These are phyloP conservation scores for Chenopodium album DNA, from an alignment of 148 eudicot species.

Conservation along the genomic window DNA sequence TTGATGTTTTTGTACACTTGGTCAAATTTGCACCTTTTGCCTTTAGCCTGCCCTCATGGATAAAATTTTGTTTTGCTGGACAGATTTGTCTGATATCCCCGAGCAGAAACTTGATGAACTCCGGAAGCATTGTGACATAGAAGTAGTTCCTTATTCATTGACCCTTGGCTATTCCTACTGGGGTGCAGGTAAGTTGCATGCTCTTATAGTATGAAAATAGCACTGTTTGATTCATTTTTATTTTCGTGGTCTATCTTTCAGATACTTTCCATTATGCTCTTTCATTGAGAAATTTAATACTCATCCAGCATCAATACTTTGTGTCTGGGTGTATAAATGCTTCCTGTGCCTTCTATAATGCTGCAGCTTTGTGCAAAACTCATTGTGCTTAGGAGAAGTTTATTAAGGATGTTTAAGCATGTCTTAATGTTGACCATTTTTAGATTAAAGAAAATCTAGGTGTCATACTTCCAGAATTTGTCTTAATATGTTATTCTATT, in stretches of 20 bases:
- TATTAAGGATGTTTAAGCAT: not conserved
- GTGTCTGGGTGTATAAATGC: not conserved
- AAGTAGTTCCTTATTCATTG: constrained; percentile 78
- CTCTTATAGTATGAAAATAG: not conserved
- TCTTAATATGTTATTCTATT: not conserved
- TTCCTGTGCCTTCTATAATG: not conserved
- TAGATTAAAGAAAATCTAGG: not conserved
- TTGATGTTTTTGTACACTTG: not conserved
- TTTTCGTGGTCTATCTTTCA: not conserved
- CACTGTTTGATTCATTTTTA: not conserved
- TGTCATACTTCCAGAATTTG: not conserved
- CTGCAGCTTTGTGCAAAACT: not conserved
- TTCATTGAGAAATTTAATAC: not conserved
- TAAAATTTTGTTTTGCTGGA: constrained; percentile 6
- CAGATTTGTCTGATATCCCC: constrained; percentile 88
- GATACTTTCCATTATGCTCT: not conserved
- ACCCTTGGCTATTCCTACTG: constrained; percentile 95
- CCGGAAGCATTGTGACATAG: constrained; percentile 57
- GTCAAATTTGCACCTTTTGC: not conserved
- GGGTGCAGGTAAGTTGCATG: constrained; percentile 70
- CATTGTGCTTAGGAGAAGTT: constrained; percentile 5
- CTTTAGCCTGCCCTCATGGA: not conserved
- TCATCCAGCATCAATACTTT: not conserved
- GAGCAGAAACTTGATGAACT: constrained; percentile 69
- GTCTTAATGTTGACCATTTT: not conserved